Base-by-base conservation (phyloP, 345 rosid species). In the Gossypium raimondii region DNA sequence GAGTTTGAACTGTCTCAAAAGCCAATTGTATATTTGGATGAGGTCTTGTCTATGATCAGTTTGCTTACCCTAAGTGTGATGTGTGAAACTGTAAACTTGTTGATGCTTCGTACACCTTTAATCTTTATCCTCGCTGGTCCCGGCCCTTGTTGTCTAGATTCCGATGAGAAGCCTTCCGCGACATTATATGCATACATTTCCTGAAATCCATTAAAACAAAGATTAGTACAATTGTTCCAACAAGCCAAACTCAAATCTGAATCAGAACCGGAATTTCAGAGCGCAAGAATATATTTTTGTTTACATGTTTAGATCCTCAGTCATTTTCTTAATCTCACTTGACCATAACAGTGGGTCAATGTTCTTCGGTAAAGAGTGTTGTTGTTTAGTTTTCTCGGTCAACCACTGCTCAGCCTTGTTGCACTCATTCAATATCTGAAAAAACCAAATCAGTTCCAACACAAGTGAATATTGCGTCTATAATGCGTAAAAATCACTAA, bases 341-440 rank as follows among this genome's bases (percentile, higher is more conserved):
- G 55, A 45, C 53, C 34, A 66, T 66, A 45, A 66, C 8, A 44
- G 53, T 66, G 70, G 70, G 34, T 66, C 70, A 20, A 22, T 20
- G 70, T 66, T 44, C 53, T 66, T 66, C 6, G 70, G 70, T 44
- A 66, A 66, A 44, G 52, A 44, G n/a, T 66, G 53, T 66, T 66
- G 70, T 20, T 45, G 17, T 45, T 66, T 52, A 44, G 70, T 66
- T 66, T 44, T 66, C 52, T 66, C 72, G 51, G 38, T 67, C 72
- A 67, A 56, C 72, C 72, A 67, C 20, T 67, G 56, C 72, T 67
- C 72, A 22, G 72, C 72, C 34, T 67, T 47, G 17, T 48, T 47
- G 56, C 72, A 67, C 72, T 24, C 72, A 14, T 47, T 47, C 56
- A 47, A 47, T 52, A 67, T 47, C 72, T 67, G 41, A 14, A 47